A percentile compares a stretch with the other conserved stretches of the same genome.
Evolutionary conservation across 768 basidiomycete genomes (phyloP).

Genomic region (Trametes cinnabarina): DNA sequence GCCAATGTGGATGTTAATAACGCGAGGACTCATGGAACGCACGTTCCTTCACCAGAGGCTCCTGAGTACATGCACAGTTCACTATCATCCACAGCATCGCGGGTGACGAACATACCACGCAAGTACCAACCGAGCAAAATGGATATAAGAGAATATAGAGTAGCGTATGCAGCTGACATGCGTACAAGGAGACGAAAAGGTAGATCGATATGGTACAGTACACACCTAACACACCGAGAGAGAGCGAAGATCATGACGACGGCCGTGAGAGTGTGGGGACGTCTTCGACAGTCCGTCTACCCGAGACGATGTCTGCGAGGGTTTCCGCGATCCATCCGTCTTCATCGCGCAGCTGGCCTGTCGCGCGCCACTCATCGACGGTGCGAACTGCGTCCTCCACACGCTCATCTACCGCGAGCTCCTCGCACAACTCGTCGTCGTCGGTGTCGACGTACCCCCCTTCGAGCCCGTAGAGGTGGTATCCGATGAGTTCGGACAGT

Average conservation of each 20-base stretch:
- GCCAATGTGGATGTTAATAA: too few relatives aligned
- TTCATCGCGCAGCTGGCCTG: constrained; percentile 17
- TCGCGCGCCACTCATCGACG: constrained; percentile 21
- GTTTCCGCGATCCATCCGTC: constrained; percentile 38
- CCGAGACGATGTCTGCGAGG: constrained; percentile 25
- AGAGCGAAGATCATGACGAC: background rate
- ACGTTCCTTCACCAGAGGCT: too few relatives aligned
- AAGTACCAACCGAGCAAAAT: too few relatives aligned
- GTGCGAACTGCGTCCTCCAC: constrained; percentile 24
- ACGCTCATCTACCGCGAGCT: constrained; percentile 6
- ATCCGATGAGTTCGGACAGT: constrained; percentile 36
- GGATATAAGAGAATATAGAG: too few relatives aligned
- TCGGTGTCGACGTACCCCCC: constrained; percentile 31
- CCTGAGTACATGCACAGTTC: too few relatives aligned
- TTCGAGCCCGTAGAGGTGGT: constrained; percentile 30
- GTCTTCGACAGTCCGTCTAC: constrained; percentile 4
- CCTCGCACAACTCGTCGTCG: constrained; percentile 30
- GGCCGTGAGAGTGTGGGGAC: background rate
- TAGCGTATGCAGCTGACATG: too few relatives aligned
- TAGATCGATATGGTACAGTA: too few relatives aligned
- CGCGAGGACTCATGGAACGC: too few relatives aligned
- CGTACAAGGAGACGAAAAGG: too few relatives aligned
- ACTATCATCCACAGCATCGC: too few relatives aligned
- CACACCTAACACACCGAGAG: too few relatives aligned
- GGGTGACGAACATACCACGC: too few relatives aligned